Conservation (phyloP, 768 basidiomycete species). For the Boletus barrowsii region DNA sequence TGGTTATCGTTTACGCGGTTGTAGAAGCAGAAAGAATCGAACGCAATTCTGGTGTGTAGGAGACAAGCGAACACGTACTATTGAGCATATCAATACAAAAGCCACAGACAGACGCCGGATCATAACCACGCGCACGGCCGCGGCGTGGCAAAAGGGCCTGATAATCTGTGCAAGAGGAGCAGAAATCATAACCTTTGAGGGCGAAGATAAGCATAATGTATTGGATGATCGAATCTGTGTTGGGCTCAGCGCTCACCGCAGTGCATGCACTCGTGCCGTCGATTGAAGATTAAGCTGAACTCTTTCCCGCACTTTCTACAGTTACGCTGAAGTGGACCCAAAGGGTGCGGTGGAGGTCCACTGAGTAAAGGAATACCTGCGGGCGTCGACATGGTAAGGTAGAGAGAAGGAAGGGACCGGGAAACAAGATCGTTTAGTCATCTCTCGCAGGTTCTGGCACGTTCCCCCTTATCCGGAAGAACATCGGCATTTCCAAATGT, state of each 20-base stretch:
- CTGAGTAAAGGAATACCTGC: conserved; percentile 70
- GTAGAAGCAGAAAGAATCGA: neutral
- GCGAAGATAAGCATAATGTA: neutral
- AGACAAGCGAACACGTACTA: conserved; percentile 40
- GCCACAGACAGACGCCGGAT: conserved; percentile 62
- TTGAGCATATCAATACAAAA: conserved; percentile 70
- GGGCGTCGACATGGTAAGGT: conserved; percentile 18
- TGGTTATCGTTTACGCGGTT: conserved; percentile 23
- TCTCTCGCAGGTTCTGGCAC: conserved; percentile 5
- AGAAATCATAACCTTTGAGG: conserved; percentile 63
- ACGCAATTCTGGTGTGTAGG: neutral
- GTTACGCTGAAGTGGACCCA: conserved; percentile 25
- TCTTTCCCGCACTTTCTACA: conserved; percentile 76
- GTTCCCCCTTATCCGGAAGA: conserved; percentile 5
- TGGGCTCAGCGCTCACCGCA: conserved; percentile 51
- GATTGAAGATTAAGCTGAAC: conserved; percentile 62
- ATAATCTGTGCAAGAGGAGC: conserved; percentile 70
- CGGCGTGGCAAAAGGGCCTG: conserved; percentile 74
- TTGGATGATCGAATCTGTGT: neutral
- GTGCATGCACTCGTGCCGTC: conserved; percentile 68
- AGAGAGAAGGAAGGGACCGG: neutral
- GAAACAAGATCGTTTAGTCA: neutral
- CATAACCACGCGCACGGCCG: conserved; percentile 54
- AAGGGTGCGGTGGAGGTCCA: conserved; percentile 51
- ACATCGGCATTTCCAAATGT: conserved; percentile 13